Evolutionary conservation across 2,329 filamentous ascomycete genomes (phyloP), one percentile per base, ranked within the genome.

Genomic region (Trichoderma semiorbis): DNA sequence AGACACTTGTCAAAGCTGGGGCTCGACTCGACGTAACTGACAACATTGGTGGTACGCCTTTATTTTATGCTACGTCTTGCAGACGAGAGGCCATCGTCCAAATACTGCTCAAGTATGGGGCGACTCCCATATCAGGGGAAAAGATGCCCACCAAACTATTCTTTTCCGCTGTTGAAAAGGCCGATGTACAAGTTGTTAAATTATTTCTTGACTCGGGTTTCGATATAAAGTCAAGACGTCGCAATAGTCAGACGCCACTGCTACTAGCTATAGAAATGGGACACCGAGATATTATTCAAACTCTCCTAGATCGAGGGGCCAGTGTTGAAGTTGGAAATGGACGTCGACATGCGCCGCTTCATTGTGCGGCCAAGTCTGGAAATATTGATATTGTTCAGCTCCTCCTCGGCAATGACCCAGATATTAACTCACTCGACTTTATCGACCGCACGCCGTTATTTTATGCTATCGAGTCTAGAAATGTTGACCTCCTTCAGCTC

Each of bases 211-310:
- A 55, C 12, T 24, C n/a, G 12, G 21, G 34, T 4, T 26, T 7
- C 21, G 3, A 53, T 53, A 53, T 53, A 14, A 21, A 53, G 1
- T 7, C 21, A 3, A 53, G 21, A 14, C 5, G 14, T 0, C 5
- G 1, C 4, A 0, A 3, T 14, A 7, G 21, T 12, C 7, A 12
- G 43, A 53, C 47, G 11, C 47, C 47, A 2, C 18, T 24, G 0
- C 2, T 14, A 3, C 5, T 14, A 12, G 43, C 43, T 2, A 0
- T 47, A 0, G 1, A 47, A 47, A 11, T 11, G 10, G 0, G 2
- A 5, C 18, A 47, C 18, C 0, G 7, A 4, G 7, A 47, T 21
- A 21, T 11, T 11, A 0, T n/a, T n/a, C 18, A 16, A 21, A 3
- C 5, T 4, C 39, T 43, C 3, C 10, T 43, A 0, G 4, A 43